Base-by-base conservation (phyloP, 1,284 basidiomycete species). In the Papiliotrema fonsecae region DNA sequence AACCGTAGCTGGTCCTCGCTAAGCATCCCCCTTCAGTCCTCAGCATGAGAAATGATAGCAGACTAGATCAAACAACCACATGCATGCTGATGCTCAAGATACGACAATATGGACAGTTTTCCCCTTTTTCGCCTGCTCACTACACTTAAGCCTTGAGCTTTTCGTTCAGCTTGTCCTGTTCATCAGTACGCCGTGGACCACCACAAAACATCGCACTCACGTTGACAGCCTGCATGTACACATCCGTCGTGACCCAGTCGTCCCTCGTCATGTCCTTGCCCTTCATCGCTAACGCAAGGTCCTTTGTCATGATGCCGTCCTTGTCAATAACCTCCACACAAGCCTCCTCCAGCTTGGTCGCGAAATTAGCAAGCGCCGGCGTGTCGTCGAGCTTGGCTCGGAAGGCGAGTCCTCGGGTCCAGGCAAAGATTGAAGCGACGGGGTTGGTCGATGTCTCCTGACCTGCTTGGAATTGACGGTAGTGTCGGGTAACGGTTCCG, bases 401-500 rank as follows among this genome's bases (percentile, higher is more conserved):
- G 78, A 94, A 91, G 32, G 91, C 77, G 30, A 97, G 79, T 1
- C 94, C 94, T 44, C 96, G 84, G 16, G 94, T 98, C 94, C 94
- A 98, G 13, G 94, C 94, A 67, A 94, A 98, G 78, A 98, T 97
- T 50, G 89, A 93, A 36, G 94, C 94, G 59, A 97, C 92, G 31
- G 92, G 92, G 82, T 97, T 97, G 52, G 94, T 98, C 53, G 88
- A 90, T 14, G 91, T 97, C 77, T 97, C 91, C 55, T 87, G 84
- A 54, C 89, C 89, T 77, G 96, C 93, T 76, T 97, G 93, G 75
- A 85, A 87, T 77, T 97, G 92, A 51, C 94, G 86, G 78, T 92
- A 98, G 77, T 97, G 94, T 31, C 94, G 85, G 6, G 93, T 97
- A 50, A 93, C 69, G 27, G 57, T 65, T 76, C 86, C 92, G 72